Evolutionary conservation across 345 rosid species (phyloP).

Genomic region (Hirschfeldia incana): DNA sequence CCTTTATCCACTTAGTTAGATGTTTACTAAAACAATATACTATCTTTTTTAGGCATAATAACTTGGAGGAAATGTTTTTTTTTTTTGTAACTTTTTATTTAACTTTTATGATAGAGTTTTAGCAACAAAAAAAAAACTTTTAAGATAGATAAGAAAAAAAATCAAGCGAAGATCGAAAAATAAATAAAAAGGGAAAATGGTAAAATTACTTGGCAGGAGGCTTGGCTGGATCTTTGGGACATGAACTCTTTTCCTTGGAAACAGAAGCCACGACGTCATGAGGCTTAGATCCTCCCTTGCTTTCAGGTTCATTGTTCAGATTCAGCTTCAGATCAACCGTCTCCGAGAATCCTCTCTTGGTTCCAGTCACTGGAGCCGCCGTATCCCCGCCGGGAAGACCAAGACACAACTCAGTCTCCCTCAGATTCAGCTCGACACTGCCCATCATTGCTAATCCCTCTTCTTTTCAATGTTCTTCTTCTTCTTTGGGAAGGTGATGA

Average conservation of each 20-base stretch:
- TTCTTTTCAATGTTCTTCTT: conserved; percentile 12
- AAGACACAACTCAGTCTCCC: conserved; percentile 79
- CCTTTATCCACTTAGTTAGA: background rate
- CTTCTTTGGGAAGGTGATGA: conserved; percentile 30
- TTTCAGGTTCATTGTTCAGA: conserved; percentile 44
- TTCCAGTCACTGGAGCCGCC: conserved; percentile 36
- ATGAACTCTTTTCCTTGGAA: conserved; percentile 31
- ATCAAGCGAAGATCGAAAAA: background rate
- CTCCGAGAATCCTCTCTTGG: conserved; percentile 74
- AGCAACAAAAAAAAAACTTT: too few relatives aligned
- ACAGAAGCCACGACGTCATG: conserved; percentile 26
- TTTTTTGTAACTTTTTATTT: background rate
- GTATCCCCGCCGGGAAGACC: conserved; percentile 65
- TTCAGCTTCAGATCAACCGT: conserved; percentile 82
- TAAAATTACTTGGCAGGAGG: conserved; percentile 71
- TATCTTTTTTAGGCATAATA: background rate
- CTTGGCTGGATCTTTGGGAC: conserved; percentile 57
- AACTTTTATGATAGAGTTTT: background rate
- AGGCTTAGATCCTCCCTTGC: conserved; percentile 29
- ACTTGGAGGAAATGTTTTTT: background rate
- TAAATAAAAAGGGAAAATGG: background rate
- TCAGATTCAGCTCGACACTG: conserved; percentile 46
- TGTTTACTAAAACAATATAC: background rate
- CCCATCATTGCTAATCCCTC: conserved; percentile 33
- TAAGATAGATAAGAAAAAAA: background rate